Evolutionary conservation across 2,329 filamentous ascomycete species (phyloP).

Genomic region (Periconia macrospinosa): DNA sequence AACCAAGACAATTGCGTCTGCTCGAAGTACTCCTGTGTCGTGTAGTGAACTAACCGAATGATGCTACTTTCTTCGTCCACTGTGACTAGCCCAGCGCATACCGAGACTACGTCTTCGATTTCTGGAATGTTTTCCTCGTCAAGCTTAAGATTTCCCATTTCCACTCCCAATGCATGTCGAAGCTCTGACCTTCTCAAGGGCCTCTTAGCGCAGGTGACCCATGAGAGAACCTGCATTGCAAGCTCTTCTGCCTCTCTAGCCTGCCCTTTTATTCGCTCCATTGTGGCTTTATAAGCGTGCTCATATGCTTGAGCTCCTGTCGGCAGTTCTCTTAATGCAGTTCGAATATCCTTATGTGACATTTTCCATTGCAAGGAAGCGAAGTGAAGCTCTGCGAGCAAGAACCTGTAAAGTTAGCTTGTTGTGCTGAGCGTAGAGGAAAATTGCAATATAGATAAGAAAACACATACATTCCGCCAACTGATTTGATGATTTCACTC

Average conservation of each 20-base stretch:
- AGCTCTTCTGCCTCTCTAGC: constrained; percentile 29
- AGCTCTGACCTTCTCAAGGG: constrained; percentile 15
- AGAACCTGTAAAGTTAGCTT: constrained; percentile 16
- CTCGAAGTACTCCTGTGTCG: constrained; percentile 32
- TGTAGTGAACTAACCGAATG: constrained; percentile 34
- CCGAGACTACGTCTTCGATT: constrained; percentile 15
- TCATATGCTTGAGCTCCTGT: constrained; percentile 34
- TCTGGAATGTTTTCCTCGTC: constrained; percentile 12
- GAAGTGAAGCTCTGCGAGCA: constrained; percentile 45
- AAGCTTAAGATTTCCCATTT: constrained; percentile 3
- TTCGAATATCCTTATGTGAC: constrained; percentile 37
- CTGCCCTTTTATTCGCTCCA: constrained; percentile 50
- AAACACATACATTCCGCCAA: constrained; percentile 17
- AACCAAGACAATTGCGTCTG: constrained; percentile 11
- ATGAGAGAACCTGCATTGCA: constrained; percentile 34
- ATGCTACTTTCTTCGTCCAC: constrained; percentile 28
- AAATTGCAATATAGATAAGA: neutral
- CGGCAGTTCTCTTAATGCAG: constrained; percentile 32
- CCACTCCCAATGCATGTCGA: constrained; percentile 14
- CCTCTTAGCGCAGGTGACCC: constrained; percentile 17
- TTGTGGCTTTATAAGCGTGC: constrained; percentile 47
- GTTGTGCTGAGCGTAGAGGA: neutral
- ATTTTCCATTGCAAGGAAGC: constrained; percentile 37
- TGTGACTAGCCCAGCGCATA: constrained; percentile 34
- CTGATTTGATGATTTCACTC: constrained; percentile 5